phyloP scores from a whole-genome alignment of 768 basidiomycete genomes.

The Suillus discolor region DNA sequence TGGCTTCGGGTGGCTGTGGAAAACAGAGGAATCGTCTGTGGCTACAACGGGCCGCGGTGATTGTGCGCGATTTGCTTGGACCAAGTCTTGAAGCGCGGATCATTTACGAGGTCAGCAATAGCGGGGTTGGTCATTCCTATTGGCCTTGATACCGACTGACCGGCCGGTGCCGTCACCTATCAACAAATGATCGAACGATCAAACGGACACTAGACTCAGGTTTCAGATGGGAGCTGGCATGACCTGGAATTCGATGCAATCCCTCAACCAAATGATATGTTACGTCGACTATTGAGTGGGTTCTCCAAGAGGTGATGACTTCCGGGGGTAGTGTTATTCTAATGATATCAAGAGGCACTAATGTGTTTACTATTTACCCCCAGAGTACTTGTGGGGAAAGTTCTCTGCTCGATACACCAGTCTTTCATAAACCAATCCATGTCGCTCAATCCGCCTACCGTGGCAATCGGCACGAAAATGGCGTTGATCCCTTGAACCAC shows the following conservation, averaged over 20 bases:
- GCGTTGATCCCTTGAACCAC: background rate
- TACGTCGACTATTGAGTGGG: background rate
- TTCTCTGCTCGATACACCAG: background rate
- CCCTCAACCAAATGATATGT: background rate
- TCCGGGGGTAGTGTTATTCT: background rate
- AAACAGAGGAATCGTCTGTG: background rate
- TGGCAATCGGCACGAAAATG: background rate
- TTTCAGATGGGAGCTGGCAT: background rate
- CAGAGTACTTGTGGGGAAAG: background rate
- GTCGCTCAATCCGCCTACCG: background rate
- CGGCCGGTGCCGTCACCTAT: background rate
- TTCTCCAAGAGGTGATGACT: background rate
- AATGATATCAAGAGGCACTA: background rate
- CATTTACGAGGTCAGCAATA: background rate
- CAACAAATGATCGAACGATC: background rate
- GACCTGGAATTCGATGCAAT: background rate
- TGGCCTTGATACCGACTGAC: background rate
- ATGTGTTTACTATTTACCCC: background rate
- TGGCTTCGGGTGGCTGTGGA: background rate
- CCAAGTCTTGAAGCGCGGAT: background rate
- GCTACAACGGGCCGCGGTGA: background rate
- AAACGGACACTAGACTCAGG: background rate
- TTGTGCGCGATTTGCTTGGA: background rate
- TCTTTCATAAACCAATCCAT: background rate
- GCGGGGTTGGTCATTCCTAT: background rate